phyloP scores from a whole-genome alignment of 2,329 filamentous ascomycete genomes.

The Simplicillium sp. region DNA sequence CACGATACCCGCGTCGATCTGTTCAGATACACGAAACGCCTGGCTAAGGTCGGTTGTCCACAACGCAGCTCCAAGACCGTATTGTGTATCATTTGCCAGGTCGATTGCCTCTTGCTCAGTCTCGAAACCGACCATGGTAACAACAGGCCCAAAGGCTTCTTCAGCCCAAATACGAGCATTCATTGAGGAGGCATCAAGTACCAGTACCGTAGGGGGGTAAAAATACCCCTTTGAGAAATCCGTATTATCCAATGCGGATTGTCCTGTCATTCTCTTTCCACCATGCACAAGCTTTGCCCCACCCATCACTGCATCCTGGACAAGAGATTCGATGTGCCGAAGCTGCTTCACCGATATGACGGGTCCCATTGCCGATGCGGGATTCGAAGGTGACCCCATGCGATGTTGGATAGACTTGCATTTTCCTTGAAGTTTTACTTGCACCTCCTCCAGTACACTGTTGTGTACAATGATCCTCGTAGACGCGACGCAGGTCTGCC shows the following conservation, averaged over 20 bases:
- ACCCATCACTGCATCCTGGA: conserved; percentile 50
- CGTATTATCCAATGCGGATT: conserved; percentile 37
- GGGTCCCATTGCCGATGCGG: conserved; percentile 53
- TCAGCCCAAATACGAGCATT: conserved; percentile 67
- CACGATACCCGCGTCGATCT: conserved; percentile 54
- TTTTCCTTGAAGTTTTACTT: conserved; percentile 54
- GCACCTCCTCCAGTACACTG: conserved; percentile 53
- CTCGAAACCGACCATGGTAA: conserved; percentile 66
- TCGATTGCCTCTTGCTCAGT: conserved; percentile 61
- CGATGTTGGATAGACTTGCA: conserved; percentile 42
- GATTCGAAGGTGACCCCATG: conserved; percentile 48
- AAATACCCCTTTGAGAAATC: conserved; percentile 57
- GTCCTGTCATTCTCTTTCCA: conserved; percentile 36
- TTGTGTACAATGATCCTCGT: conserved; percentile 69
- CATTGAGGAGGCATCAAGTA: conserved; percentile 36
- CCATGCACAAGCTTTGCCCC: conserved; percentile 29
- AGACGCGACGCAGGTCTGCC: conserved; percentile 56
- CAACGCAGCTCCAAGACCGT: conserved; percentile 67
- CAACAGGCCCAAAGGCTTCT: conserved; percentile 77
- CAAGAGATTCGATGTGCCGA: conserved; percentile 56
- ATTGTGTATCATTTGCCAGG: conserved; percentile 64
- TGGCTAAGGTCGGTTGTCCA: conserved; percentile 67
- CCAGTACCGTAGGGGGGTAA: conserved; percentile 69
- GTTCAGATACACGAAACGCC: conserved; percentile 62
- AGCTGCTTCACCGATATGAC: conserved; percentile 55